phyloP scores from a whole-genome alignment of 306 rosid species.

The Lupinus albus region DNA sequence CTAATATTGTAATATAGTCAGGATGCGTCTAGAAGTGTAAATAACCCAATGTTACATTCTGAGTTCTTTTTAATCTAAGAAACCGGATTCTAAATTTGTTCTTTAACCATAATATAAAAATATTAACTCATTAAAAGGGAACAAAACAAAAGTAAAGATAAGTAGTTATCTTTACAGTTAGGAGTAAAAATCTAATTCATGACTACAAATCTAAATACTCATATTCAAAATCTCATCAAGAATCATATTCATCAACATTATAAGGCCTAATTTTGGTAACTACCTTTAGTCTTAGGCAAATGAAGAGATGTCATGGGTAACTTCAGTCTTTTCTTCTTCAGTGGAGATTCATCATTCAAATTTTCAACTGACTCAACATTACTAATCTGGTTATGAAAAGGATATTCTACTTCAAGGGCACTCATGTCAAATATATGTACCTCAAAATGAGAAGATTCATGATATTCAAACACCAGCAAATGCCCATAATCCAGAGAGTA shows the following conservation, averaged over 20 bases:
- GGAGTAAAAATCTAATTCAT: no score
- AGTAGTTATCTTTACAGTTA: no score
- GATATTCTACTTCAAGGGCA: slow-evolving; percentile 20
- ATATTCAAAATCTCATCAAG: neutral
- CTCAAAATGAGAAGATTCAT: neutral
- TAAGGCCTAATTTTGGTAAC: neutral
- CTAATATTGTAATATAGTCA: no score
- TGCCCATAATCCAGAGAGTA: slow-evolving; percentile 4
- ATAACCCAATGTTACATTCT: no score
- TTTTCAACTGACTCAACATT: neutral
- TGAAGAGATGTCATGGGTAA: neutral
- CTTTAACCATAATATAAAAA: neutral
- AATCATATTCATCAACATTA: neutral
- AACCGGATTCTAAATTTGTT: neutral
- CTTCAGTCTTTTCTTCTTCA: neutral
- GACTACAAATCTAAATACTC: neutral
- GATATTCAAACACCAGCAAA: slow-evolving; percentile 2
- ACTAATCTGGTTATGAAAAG: neutral
- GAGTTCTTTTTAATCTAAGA: neutral
- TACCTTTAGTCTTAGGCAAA: neutral
- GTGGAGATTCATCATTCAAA: neutral
- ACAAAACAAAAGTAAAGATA: no score
- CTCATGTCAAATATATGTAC: slow-evolving; percentile 20
- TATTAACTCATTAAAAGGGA: neutral
- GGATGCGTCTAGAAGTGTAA: no score